Conservation (phyloP, 768 basidiomycete genomes). For the Boletus subcaerulescens region DNA sequence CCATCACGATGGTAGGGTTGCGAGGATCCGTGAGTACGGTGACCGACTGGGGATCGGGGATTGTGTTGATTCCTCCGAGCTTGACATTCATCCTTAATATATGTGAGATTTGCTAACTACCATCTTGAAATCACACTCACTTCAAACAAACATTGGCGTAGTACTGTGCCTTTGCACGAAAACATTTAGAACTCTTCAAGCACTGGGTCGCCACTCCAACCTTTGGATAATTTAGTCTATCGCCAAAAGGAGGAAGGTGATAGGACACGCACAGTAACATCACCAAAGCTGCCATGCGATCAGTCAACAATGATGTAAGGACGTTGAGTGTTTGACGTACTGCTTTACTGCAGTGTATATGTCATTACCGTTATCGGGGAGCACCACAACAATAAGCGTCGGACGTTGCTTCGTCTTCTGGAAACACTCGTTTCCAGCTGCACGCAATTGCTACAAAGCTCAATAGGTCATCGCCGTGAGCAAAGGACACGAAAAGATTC, state of each 20-base stretch:
- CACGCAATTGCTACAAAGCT: conserved; percentile 43
- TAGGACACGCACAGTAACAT: conserved; percentile 45
- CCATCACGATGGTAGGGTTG: conserved; percentile 79
- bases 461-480: neutral
- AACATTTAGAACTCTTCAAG: conserved; percentile 64
- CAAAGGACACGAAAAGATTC: conserved; percentile 3
- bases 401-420: conserved; percentile 43
- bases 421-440: conserved; percentile 47
- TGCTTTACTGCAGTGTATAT: conserved; percentile 78
- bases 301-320: neutral
- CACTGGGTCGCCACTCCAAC: conserved; percentile 80
- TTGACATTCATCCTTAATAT: conserved; percentile 72
- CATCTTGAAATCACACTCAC: conserved; percentile 38
- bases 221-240: conserved; percentile 30
- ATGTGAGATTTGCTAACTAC: neutral
- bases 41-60: conserved; percentile 69
- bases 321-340: conserved; percentile 40
- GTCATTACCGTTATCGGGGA: conserved; percentile 74
- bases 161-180: conserved; percentile 68
- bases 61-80: conserved; percentile 76
- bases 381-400: conserved; percentile 59
- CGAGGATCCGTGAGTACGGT: conserved; percentile 63
- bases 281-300: conserved; percentile 57
- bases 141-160: conserved; percentile 80
- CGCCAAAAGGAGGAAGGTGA: neutral